Evolutionary conservation across 306 rosid species (phyloP), one percentile per base, ranked within the genome.

Genomic region (Glycyrrhiza uralensis): DNA sequence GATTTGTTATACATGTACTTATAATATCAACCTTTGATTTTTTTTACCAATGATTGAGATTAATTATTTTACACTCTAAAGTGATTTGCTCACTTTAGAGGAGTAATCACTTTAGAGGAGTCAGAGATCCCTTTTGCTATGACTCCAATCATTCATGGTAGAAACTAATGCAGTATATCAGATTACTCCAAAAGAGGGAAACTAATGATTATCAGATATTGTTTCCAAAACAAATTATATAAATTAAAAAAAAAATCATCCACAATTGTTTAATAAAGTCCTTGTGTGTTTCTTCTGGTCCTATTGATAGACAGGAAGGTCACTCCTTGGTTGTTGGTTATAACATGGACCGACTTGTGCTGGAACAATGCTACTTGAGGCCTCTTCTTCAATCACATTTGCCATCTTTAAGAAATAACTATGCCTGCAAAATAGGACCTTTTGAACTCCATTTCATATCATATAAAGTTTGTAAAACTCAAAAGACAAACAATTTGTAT

Each of bases 321-420:
- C 98, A 54, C 0, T 81, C 70, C 3, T 76, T 3, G 67, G 54
- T 41, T 58, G 82, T 41, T 79, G 88, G 78, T 59, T 9, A 38
- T 2, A 18, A 49, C 75, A 71, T 29, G 51, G 65, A 70, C 66
- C 50, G 44, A 49, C 83, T 66, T 54, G 76, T 22, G 78, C 84
- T 47, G 85, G 86, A 73, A 82, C 83, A 56, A 77, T 33, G 75
- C 90, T 84, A 66, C 85, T 84, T 15, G 96, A 85, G 58, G 89
- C 80, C 64, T 76, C 97, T 78, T 90, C 90, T 39, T 51, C 71
- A 3, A 18, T 72, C 64, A 83, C 87, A 39, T 75, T 71, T 20
- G 73, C 76, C 96, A 93, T 90, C 86, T 86, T 93, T 50, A 90
- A 20, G 83, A 90, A 93, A 85, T 93, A 93, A 82, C 98, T 90